A percentile compares a stretch with the other conserved stretches of the same genome.
Evolutionary conservation across 2,329 filamentous ascomycete genomes (phyloP).

Genomic region (Didymella segeticola): DNA sequence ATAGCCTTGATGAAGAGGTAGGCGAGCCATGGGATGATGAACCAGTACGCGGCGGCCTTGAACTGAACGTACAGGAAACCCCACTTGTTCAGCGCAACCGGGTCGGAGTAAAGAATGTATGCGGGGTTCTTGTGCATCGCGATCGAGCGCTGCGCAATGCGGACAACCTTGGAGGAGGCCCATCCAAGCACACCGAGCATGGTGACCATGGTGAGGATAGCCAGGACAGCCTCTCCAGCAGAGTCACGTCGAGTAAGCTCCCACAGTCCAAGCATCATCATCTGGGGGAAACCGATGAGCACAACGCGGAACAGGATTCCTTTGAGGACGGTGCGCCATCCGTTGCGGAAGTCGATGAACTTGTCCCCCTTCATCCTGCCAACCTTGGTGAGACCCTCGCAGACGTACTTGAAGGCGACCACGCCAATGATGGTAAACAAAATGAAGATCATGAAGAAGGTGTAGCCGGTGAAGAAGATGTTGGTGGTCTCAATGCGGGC

Average conservation of each 20-base stretch:
- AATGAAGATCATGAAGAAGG: slow-evolving; percentile 88
- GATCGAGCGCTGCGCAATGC: slow-evolving; percentile 86
- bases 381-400: slow-evolving; percentile 76
- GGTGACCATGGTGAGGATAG: slow-evolving; percentile 86
- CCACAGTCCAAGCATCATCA: slow-evolving; percentile 90
- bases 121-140: slow-evolving; percentile 94
- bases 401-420: slow-evolving; percentile 78
- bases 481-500: slow-evolving; percentile 88
- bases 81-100: slow-evolving; percentile 95
- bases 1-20: slow-evolving; percentile 88
- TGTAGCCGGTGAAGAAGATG: slow-evolving; percentile 88
- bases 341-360: slow-evolving; percentile 92
- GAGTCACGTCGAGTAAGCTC: slow-evolving; percentile 89
- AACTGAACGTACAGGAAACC: slow-evolving; percentile 98
- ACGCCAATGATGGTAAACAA: slow-evolving; percentile 76
- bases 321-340: slow-evolving; percentile 91
- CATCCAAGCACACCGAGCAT: slow-evolving; percentile 79
- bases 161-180: slow-evolving; percentile 89
- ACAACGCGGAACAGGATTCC: slow-evolving; percentile 91
- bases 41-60: slow-evolving; percentile 94
- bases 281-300: slow-evolving; percentile 89
- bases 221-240: slow-evolving; percentile 82
- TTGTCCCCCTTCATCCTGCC: slow-evolving; percentile 83
- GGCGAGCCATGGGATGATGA: slow-evolving; percentile 78
- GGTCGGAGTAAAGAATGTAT: slow-evolving; percentile 96